phyloP scores from a whole-genome alignment of 441 rosid genomes.

The Breynia disticha region DNA sequence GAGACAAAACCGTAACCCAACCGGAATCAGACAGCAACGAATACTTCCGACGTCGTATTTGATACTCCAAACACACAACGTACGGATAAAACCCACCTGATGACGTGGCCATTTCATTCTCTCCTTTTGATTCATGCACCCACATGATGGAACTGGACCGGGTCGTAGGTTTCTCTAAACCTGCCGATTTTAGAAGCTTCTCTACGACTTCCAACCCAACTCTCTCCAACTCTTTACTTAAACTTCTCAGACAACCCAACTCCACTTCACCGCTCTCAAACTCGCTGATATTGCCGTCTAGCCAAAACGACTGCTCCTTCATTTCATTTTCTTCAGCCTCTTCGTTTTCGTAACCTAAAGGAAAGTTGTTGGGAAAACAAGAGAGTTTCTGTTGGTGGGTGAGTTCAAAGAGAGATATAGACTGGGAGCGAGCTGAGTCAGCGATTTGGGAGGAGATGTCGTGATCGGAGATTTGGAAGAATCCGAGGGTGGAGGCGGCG shows the following conservation, averaged over 20 bases:
- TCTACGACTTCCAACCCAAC: conserved; percentile 42
- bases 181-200: conserved; percentile 29
- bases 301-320: conserved; percentile 43
- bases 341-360: conserved; percentile 46
- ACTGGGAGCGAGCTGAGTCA: conserved; percentile 45
- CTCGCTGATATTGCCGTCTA: conserved; percentile 37
- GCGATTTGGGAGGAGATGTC: conserved; percentile 38
- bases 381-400: conserved; percentile 27
- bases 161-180: conserved; percentile 53
- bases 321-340: conserved; percentile 16
- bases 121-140: conserved; percentile 21
- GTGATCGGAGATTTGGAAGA: conserved; percentile 42
- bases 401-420: conserved; percentile 43
- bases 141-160: conserved; percentile 42
- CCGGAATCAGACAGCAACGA: conserved; percentile 45
- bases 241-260: conserved; percentile 32
- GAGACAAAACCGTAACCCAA: conserved; percentile 39
- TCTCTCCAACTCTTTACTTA: conserved; percentile 37
- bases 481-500: conserved; percentile 41
- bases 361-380: conserved; percentile 56
- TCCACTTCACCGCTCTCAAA: conserved; percentile 23
- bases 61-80: conserved; percentile 55
- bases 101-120: conserved; percentile 25
- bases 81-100: conserved; percentile 63
- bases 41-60: conserved; percentile 37